Evolutionary conservation across 306 rosid species (phyloP), one percentile per base, ranked within the genome.

Genomic region (Dalbergia cochinchinensis): DNA sequence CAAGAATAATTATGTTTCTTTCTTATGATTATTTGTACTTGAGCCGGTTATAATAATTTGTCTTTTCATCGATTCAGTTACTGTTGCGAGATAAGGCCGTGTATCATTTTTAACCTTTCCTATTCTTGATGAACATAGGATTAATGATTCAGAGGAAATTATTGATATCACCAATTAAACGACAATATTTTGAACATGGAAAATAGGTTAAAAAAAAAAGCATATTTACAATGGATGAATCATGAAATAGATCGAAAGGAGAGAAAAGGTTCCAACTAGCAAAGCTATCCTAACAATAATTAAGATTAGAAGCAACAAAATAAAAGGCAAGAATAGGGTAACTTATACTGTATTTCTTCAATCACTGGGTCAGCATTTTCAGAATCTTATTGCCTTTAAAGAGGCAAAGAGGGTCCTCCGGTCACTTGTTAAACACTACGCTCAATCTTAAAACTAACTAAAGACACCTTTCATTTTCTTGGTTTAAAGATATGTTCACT

Each of bases 21-120:
- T 65, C 31, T 54, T 57, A 0, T 8, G 15, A 65, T 65, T 77
- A 19, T 77, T 51, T 39, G 22, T 51, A 54, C 54, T 42, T 51
- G 51, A 41, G 74, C 14, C 33, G 59, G 50, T 61, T 50, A 61
- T 61, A 55, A 61, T 61, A 55, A 71, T 71, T 70, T 79, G n/a
- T 61, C 35, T 70, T 78, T 48, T 5, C 50, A 69, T 13, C 11
- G 57, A 58, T 44, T 42, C 60, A 26, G 14, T 50, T 53, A 9
- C 12, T 48, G 60, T 68, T 65, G 16, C 22, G 3, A 11, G 11
- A 39, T 76, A 19, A 26, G 34, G 51, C 22, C 64, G 42, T 64
- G 14, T 31, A 9, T 16, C 20, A 13, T 48, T 34, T 33, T 31
- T 48, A 26, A 5, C 47, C 11, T 69, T 22, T 53, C 37, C 10